phyloP scores from a whole-genome alignment of 2,329 filamentous ascomycete species.

The Camptophora hylomeconis region DNA sequence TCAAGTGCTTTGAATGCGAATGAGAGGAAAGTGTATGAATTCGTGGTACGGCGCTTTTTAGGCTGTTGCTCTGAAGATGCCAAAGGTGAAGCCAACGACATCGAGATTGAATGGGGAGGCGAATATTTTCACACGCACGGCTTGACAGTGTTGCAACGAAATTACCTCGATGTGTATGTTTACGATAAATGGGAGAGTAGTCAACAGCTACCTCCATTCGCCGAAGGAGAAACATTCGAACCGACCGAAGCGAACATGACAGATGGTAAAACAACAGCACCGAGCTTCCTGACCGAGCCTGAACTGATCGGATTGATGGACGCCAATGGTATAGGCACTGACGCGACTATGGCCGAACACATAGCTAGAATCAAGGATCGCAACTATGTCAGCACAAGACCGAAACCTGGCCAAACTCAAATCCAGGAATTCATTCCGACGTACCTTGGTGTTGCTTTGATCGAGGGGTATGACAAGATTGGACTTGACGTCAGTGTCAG shows the following conservation, averaged over 20 bases:
- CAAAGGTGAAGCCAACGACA: conserved; percentile 68
- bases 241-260: conserved; percentile 80
- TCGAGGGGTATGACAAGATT: conserved; percentile 90
- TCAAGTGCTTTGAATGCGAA: conserved; percentile 47
- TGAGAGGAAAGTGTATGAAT: conserved; percentile 77
- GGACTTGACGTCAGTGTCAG: conserved; percentile 83
- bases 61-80: conserved; percentile 95
- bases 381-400: conserved; percentile 63
- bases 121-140: conserved; percentile 75
- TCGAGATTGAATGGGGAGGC: conserved; percentile 66
- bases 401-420: conserved; percentile 35
- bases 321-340: conserved; percentile 93
- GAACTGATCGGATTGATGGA: conserved; percentile 96
- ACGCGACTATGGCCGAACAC: conserved; percentile 98
- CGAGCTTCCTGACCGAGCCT: conserved; percentile 81
- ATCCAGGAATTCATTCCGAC: conserved; percentile 88
- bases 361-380: conserved; percentile 90
- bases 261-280: conserved; percentile 79
- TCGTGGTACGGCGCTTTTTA: conserved; percentile 79
- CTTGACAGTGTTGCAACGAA: conserved; percentile 70
- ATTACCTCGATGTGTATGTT: conserved; percentile 89
- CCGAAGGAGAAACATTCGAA: conserved; percentile 66
- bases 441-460: conserved; percentile 76
- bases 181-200: conserved; percentile 96
- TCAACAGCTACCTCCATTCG: conserved; percentile 66